phyloP scores from a whole-genome alignment of 176 grass and related monocot genomes.

The Cocos nucifera region DNA sequence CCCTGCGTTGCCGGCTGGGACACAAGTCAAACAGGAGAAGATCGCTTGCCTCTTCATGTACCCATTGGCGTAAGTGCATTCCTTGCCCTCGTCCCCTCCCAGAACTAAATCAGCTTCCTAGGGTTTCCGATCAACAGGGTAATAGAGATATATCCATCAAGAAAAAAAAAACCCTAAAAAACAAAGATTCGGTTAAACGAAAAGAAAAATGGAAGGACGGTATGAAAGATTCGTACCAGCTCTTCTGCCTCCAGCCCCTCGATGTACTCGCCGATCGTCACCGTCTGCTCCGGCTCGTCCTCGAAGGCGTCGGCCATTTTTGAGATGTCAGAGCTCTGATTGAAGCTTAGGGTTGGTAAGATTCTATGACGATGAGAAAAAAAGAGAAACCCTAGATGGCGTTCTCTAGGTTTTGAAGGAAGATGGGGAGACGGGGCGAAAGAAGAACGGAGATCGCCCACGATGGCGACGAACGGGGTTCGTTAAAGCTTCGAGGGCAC shows the following conservation, averaged over 20 bases:
- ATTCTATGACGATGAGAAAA: too few relatives aligned
- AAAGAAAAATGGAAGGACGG: not conserved
- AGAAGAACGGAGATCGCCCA: too few relatives aligned
- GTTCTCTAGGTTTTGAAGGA: too few relatives aligned
- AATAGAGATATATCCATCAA: not conserved
- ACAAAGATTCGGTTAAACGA: not conserved
- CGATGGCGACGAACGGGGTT: too few relatives aligned
- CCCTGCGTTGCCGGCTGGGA: constrained; percentile 53
- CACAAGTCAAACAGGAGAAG: constrained; percentile 97
- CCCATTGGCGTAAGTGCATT: constrained; percentile 77
- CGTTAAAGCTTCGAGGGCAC: too few relatives aligned
- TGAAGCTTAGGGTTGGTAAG: too few relatives aligned
- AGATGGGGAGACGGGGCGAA: too few relatives aligned
- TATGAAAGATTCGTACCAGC: constrained; percentile 23
- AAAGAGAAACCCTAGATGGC: too few relatives aligned
- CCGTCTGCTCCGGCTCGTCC: constrained; percentile 47
- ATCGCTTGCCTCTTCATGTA: constrained; percentile 96
- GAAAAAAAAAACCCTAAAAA: not conserved
- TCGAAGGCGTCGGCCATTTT: constrained; percentile 55
- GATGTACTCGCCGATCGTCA: constrained; percentile 81
- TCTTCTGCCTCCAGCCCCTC: constrained; percentile 81
- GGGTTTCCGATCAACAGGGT: constrained; percentile 5
- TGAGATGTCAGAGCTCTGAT: too few relatives aligned
- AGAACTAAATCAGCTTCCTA: constrained; percentile 93
- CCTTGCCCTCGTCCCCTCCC: constrained; percentile 90